These are phyloP conservation scores for Turritis glabra DNA, from an alignment of 345 rosid genomes.

Conservation along the genomic window DNA sequence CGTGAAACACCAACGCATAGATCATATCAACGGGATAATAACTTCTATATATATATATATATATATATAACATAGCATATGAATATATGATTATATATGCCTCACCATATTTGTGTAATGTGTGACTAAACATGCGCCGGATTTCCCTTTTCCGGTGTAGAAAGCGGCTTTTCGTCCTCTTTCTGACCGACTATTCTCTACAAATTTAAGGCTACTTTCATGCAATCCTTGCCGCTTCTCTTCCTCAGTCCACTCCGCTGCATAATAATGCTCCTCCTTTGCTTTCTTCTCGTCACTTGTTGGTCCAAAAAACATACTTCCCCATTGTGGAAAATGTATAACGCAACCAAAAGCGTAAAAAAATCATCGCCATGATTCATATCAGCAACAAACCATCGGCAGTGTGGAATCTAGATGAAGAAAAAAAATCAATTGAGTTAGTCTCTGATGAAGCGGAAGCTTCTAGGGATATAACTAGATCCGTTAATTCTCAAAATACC, in stretches of 20 bases:
- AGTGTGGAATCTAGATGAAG: conserved; percentile 51
- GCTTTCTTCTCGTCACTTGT: conserved; percentile 47
- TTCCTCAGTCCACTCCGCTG: conserved; percentile 61
- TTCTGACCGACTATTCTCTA: conserved; percentile 66
- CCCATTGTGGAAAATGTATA: conserved; percentile 79
- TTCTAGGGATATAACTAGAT: no score
- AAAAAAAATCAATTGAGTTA: no score
- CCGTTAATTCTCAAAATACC: no score
- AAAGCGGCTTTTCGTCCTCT: conserved; percentile 51
- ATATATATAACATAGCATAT: not conserved
- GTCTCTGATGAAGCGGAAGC: no score
- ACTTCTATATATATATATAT: no score
- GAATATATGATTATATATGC: not conserved
- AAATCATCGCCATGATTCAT: conserved; percentile 60
- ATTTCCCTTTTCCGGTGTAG: conserved; percentile 38
- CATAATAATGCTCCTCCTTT: conserved; percentile 60
- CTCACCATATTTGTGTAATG: no score
- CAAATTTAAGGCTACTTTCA: conserved; percentile 61
- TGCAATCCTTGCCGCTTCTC: conserved; percentile 62
- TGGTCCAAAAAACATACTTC: conserved; percentile 63
- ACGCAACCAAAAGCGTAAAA: conserved; percentile 59
- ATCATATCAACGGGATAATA: not conserved
- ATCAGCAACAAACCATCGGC: conserved; percentile 53
- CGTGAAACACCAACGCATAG: not conserved
- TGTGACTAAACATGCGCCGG: conserved; percentile 47